Evolutionary conservation across 2,329 filamentous ascomycete genomes (phyloP), one percentile per base, ranked within the genome.

Genomic region (Cercospora sesami): DNA sequence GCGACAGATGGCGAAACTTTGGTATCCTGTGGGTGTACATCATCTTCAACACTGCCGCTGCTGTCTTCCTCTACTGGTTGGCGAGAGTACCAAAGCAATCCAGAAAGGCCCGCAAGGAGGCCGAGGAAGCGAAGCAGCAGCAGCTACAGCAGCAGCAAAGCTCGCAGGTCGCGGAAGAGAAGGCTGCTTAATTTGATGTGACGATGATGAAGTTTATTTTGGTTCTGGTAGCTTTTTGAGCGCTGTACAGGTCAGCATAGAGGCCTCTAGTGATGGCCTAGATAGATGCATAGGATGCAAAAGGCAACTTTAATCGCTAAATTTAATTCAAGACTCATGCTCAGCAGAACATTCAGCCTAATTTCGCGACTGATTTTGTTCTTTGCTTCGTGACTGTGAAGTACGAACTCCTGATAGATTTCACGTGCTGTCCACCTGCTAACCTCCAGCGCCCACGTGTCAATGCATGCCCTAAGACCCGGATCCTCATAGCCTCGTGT

Each of bases 11-110:
- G 85, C 79, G 85, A 57, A 84, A 87, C 71, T 85, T 75, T 63
- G 86, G 86, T 2, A 78, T 87, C 58, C 76, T 87, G 64, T 86
- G 83, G 79, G 83, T 76, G 2, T 87, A 81, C 68, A 79, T 86
- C 63, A 78, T 81, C 42, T 85, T 87, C 75, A 87, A 87, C 71
- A 75, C 83, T 18, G 69, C 77, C 31, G 83, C 76, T 0, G 85
- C 86, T 0, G 75, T 85, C 8, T 78, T 80, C 48, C 73, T 87
- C 21, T 87, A 87, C 75, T 87, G 84, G 83, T 74, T 86, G 48
- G 74, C 81, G 21, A 78, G 85, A n/a, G 83, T 87, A 71, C 85
- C 85, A 5, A 84, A 83, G 78, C 75, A 76, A 8, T 81, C 81
- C 16, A 82, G 81, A 74, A 81, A 80, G 73, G 77, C 73, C 68